Percentiles rank a stretch among this genome's conserved stretches.
Evolutionary conservation across 768 basidiomycete species (phyloP).

Genomic region (Lactarius sp.): DNA sequence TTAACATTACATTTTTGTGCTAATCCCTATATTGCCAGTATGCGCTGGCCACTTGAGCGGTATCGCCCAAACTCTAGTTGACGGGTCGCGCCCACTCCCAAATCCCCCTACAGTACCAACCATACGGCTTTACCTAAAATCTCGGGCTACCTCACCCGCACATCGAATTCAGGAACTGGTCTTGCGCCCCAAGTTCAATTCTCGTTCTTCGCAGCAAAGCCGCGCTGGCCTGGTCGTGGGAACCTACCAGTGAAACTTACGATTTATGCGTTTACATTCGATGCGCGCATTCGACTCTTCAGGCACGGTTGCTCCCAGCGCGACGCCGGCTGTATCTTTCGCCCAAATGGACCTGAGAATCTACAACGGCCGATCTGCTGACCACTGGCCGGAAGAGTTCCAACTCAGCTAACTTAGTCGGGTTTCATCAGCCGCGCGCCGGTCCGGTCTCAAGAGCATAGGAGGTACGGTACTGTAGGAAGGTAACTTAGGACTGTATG

Average conservation of each 20-base stretch:
- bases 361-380: neutral
- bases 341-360: neutral
- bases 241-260: neutral
- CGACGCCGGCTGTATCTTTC: neutral
- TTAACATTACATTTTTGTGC: neutral
- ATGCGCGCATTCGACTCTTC: neutral
- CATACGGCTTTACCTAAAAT: too few relatives aligned
- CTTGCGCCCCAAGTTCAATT: neutral
- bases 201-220: neutral
- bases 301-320: neutral
- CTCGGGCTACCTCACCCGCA: too few relatives aligned
- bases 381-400: neutral
- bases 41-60: neutral
- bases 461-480: too few relatives aligned
- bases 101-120: neutral
- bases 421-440: neutral
- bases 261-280: too few relatives aligned
- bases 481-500: too few relatives aligned
- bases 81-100: neutral
- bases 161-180: neutral
- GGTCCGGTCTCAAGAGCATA: neutral
- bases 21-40: slow-evolving; percentile 1
- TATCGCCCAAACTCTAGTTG: neutral
- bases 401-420: neutral
- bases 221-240: neutral